Evolutionary conservation across 495 filamentous ascomycete species (phyloP).

Genomic region (Annulohypoxylon nitens): DNA sequence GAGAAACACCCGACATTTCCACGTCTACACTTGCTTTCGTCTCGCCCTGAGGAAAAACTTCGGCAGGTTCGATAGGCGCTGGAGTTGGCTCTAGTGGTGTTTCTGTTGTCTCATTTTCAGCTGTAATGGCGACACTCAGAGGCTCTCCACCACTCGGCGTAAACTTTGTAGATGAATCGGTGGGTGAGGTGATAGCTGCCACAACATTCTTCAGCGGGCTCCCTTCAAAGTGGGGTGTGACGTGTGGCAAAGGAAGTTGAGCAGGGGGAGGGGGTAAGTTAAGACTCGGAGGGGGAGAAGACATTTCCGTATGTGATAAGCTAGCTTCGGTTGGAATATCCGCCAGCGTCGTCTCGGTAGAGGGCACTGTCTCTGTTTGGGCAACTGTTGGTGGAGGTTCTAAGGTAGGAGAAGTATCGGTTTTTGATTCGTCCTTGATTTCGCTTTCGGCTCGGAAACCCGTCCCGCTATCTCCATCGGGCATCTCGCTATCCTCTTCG

Average conservation of each 20-base stretch:
- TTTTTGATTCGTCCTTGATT: conserved; percentile 40
- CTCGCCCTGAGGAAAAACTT: background rate
- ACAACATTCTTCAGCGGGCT: conserved; percentile 64
- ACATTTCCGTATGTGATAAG: conserved; percentile 25
- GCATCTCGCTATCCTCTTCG: conserved; percentile 51
- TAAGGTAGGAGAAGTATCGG: conserved; percentile 36
- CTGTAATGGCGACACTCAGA: background rate
- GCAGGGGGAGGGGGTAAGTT: conserved; percentile 16
- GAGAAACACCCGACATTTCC: conserved; percentile 35
- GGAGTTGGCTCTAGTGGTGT: conserved; percentile 10
- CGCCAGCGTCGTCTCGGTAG: conserved; percentile 35
- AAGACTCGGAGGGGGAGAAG: conserved; percentile 30
- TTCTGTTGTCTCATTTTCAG: background rate
- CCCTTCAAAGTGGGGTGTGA: conserved; percentile 55
- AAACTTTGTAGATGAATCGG: conserved; percentile 17
- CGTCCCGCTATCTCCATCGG: conserved; percentile 43
- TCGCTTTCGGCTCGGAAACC: conserved; percentile 46
- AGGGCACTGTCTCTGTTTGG: conserved; percentile 17
- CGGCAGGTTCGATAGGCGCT: background rate
- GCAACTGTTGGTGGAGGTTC: conserved; percentile 37
- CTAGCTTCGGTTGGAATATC: conserved; percentile 43
- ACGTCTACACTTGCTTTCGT: conserved; percentile 19
- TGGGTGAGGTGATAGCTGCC: conserved; percentile 39
- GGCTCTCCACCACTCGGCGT: conserved; percentile 26
- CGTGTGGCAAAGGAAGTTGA: conserved; percentile 41